These are phyloP conservation scores for Mycotypha africana DNA, from an alignment of 371 early-diverging fungal genomes.

Conservation along the genomic window DNA sequence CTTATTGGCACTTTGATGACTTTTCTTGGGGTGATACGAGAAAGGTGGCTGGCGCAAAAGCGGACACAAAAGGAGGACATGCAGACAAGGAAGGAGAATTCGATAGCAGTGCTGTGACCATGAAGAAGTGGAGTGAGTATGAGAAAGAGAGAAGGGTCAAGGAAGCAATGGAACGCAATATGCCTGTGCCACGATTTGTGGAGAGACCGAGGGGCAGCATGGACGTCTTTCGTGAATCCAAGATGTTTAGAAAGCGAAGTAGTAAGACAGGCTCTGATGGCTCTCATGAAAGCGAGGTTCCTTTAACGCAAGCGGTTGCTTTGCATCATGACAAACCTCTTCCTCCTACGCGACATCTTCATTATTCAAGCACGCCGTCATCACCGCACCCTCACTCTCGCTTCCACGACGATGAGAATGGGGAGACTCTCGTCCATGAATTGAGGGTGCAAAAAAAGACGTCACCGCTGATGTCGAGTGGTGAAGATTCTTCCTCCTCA, in stretches of 20 bases:
- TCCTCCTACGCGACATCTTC: too few species aligned
- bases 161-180: slow-evolving; percentile 9
- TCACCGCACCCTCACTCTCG: too few species aligned
- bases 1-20: slow-evolving; percentile 99
- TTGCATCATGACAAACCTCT: background rate
- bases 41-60: slow-evolving; percentile 69
- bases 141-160: slow-evolving; percentile 48
- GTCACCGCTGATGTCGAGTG: too few species aligned
- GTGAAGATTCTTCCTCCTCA: too few species aligned
- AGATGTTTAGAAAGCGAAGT: slow-evolving; percentile 4
- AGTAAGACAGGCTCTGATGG: slow-evolving; percentile 20
- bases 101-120: slow-evolving; percentile 55
- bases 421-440: too few species aligned
- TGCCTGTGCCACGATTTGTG: slow-evolving; percentile 20
- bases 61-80: slow-evolving; percentile 62
- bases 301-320: slow-evolving; percentile 15
- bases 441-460: too few species aligned
- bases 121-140: slow-evolving; percentile 68
- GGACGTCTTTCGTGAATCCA: slow-evolving; percentile 21
- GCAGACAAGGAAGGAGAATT: slow-evolving; percentile 70
- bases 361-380: too few species aligned
- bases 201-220: slow-evolving; percentile 5
- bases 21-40: slow-evolving; percentile 98
- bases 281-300: slow-evolving; percentile 32
- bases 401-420: too few species aligned